phyloP scores from a whole-genome alignment of 805 yeast genomes.

The Cyberlindnera amylophila region DNA sequence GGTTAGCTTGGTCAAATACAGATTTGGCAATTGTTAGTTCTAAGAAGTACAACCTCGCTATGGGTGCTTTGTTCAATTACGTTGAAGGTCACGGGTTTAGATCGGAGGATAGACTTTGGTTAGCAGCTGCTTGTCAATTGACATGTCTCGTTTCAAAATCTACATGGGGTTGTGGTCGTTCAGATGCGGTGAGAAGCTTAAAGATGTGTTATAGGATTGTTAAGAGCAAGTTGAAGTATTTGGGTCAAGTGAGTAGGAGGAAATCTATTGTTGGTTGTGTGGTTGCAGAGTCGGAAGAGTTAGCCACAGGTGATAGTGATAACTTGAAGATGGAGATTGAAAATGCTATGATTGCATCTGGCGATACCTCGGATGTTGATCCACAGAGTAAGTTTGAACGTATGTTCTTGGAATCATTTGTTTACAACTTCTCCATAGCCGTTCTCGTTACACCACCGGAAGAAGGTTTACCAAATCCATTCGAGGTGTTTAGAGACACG shows the following conservation, averaged over 20 bases:
- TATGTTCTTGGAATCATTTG: conserved; percentile 41
- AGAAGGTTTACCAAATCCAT: conserved; percentile 40
- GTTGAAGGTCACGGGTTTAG: conserved; percentile 1
- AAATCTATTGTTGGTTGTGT: neutral
- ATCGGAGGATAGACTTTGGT: conserved; percentile 32
- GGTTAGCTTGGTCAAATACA: conserved; percentile 31
- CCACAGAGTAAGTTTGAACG: conserved; percentile 22
- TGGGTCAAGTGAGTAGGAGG: neutral
- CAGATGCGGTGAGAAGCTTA: conserved; percentile 25
- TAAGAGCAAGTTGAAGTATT: conserved; percentile 22
- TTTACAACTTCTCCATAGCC: conserved; percentile 38
- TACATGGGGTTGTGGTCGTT: conserved; percentile 21
- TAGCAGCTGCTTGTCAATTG: conserved; percentile 36
- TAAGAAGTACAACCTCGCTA: conserved; percentile 24
- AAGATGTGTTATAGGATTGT: conserved; percentile 35
- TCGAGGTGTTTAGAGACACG: conserved; percentile 33
- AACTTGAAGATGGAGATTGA: conserved; percentile 21
- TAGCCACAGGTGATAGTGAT: conserved; percentile 14
- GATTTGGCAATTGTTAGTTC: conserved; percentile 26
- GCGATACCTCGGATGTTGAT: neutral
- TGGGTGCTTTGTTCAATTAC: conserved; percentile 15
- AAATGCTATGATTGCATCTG: conserved; percentile 13
- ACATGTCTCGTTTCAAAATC: conserved; percentile 38
- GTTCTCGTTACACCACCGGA: conserved; percentile 34
- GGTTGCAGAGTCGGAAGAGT: neutral